Evolutionary conservation across 345 rosid species (phyloP).

Genomic region (Cardamine occulta): DNA sequence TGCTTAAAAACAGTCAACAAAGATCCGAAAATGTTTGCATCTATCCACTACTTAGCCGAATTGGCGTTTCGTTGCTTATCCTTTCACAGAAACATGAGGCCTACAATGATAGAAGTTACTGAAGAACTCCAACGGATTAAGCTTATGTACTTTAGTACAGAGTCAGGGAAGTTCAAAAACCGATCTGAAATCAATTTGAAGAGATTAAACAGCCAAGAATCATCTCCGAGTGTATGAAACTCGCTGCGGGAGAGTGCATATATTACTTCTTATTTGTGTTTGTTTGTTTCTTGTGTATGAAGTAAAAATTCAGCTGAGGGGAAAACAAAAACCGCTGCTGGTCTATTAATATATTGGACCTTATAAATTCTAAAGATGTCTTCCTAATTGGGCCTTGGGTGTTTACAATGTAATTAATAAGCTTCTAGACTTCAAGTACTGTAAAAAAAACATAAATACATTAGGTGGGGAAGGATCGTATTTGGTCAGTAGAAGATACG

Average conservation of each 20-base stretch:
- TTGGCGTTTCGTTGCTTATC: conserved; percentile 80
- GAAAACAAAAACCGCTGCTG: too few relatives aligned
- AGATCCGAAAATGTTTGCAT: conserved; percentile 53
- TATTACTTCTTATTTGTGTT: not conserved
- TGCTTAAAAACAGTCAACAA: conserved; percentile 37
- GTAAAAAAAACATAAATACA: not conserved
- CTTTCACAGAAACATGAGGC: conserved; percentile 66
- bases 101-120: conserved; percentile 68
- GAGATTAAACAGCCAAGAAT: conserved; percentile 11
- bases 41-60: conserved; percentile 60
- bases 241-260: not conserved
- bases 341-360: not conserved
- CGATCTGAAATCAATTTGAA: not conserved
- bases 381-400: conserved; percentile 1
- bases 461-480: conserved; percentile 21
- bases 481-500: conserved; percentile 25
- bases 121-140: conserved; percentile 56
- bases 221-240: not conserved
- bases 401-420: not conserved
- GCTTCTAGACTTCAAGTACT: not conserved
- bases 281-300: conserved; percentile 29
- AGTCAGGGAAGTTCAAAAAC: conserved; percentile 1
- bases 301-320: not conserved
- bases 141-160: conserved; percentile 30
- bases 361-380: not conserved